These are phyloP conservation scores for Emydomyces testavorans DNA, from an alignment of 2,329 filamentous ascomycete species.

Conservation along the genomic window DNA sequence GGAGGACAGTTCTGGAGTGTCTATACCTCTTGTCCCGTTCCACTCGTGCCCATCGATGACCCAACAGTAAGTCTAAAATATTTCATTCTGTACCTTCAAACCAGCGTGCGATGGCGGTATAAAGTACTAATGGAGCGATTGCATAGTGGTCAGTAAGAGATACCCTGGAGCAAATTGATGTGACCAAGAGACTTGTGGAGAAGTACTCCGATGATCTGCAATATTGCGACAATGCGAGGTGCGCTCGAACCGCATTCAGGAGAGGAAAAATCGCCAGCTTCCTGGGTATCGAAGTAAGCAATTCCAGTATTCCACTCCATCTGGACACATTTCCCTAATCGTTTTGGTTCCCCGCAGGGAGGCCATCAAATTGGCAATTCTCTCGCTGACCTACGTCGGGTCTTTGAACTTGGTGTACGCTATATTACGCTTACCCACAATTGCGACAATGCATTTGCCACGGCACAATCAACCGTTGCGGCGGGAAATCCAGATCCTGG, in stretches of 20 bases:
- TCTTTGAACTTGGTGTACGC: constrained; percentile 18
- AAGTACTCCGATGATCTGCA: constrained; percentile 19
- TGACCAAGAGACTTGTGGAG: constrained; percentile 19
- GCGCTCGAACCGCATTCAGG: constrained; percentile 17
- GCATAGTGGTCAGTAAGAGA: constrained; percentile 18
- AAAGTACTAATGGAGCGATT: neutral
- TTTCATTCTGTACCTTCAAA: too few relatives aligned
- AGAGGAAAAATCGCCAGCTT: constrained; percentile 19
- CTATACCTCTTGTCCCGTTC: constrained; percentile 20
- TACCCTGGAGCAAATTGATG: constrained; percentile 23
- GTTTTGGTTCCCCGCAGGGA: constrained; percentile 16
- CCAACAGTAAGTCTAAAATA: constrained; percentile 15
- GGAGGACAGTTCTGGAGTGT: constrained; percentile 27
- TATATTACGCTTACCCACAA: constrained; percentile 24
- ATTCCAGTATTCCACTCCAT: neutral
- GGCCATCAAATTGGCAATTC: constrained; percentile 22
- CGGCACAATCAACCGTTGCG: constrained; percentile 18
- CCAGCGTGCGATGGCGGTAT: neutral
- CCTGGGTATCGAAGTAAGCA: constrained; percentile 20
- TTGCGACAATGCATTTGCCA: constrained; percentile 23
- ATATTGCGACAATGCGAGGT: constrained; percentile 18
- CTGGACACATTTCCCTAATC: neutral
- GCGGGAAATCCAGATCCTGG: constrained; percentile 17
- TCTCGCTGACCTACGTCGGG: constrained; percentile 15
- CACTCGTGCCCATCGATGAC: constrained; percentile 15